These are phyloP conservation scores for Penicillium cinerascens DNA, from an alignment of 495 filamentous ascomycete species.

Conservation along the genomic window DNA sequence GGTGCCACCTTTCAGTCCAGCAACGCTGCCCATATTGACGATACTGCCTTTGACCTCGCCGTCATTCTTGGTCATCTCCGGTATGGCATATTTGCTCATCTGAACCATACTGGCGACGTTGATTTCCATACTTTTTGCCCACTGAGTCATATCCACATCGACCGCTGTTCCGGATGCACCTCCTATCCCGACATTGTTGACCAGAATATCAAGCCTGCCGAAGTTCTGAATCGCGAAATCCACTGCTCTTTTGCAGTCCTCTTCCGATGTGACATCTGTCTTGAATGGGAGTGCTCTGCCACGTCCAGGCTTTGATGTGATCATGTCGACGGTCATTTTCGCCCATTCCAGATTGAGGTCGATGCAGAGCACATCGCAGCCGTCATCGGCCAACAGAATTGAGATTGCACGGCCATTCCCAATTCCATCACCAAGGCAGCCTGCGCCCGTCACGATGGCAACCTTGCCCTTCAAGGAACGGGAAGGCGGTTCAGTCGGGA, in stretches of 20 bases:
- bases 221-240: conserved; percentile 35
- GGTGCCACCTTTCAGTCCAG: conserved; percentile 54
- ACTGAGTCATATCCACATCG: conserved; percentile 51
- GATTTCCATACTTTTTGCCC: conserved; percentile 49
- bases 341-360: conserved; percentile 49
- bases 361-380: conserved; percentile 51
- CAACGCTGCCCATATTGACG: conserved; percentile 57
- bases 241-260: conserved; percentile 44
- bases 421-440: conserved; percentile 48
- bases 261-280: conserved; percentile 48
- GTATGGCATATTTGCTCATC: conserved; percentile 54
- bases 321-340: conserved; percentile 46
- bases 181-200: conserved; percentile 56
- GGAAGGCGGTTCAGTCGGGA: conserved; percentile 21
- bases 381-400: conserved; percentile 54
- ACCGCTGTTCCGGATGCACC: conserved; percentile 52
- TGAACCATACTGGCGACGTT: conserved; percentile 59
- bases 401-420: conserved; percentile 59
- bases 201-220: conserved; percentile 51
- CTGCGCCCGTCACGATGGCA: conserved; percentile 59
- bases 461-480: conserved; percentile 41
- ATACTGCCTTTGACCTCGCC: conserved; percentile 41
- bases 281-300: conserved; percentile 35
- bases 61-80: conserved; percentile 49
- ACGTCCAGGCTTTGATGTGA: conserved; percentile 25